Evolutionary conservation across 768 basidiomycete genomes (phyloP).

Genomic region (Podaxis rugospora): DNA sequence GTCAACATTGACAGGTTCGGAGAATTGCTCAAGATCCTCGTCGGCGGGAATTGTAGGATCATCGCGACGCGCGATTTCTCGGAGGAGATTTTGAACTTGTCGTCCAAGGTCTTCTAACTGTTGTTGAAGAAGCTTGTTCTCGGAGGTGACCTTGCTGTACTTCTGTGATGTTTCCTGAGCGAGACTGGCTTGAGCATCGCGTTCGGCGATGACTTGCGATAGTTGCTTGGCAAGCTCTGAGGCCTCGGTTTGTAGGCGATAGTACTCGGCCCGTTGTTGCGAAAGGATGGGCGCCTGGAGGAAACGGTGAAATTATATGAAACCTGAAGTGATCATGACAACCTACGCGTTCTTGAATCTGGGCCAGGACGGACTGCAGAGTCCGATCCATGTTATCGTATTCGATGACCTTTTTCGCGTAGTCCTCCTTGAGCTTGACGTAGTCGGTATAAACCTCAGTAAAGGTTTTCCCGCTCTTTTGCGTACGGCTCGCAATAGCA

Average conservation of each 20-base stretch:
- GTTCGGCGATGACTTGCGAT: constrained; percentile 66
- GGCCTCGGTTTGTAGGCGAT: constrained; percentile 76
- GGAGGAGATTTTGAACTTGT: constrained; percentile 77
- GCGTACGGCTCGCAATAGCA: constrained; percentile 76
- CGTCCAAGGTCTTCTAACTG: constrained; percentile 81
- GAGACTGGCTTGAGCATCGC: constrained; percentile 55
- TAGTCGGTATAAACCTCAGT: constrained; percentile 94
- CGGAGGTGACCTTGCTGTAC: constrained; percentile 48
- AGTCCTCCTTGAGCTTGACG: constrained; percentile 80
- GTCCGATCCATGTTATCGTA: constrained; percentile 82
- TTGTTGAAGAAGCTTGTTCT: constrained; percentile 64
- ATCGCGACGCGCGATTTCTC: constrained; percentile 75
- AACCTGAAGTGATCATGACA: neutral
- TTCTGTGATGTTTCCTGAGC: constrained; percentile 64
- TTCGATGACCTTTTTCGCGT: constrained; percentile 73
- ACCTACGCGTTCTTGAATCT: constrained; percentile 86
- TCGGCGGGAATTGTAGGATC: constrained; percentile 80
- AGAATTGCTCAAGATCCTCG: constrained; percentile 47
- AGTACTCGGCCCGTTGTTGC: constrained; percentile 88
- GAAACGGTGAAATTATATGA: constrained; percentile 1
- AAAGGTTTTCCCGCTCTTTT: constrained; percentile 83
- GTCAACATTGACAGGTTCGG: constrained; percentile 49
- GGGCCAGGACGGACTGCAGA: constrained; percentile 72
- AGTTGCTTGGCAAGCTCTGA: constrained; percentile 79
- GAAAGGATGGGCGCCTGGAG: constrained; percentile 82